Percentiles rank a stretch among this genome's conserved stretches.
Evolutionary conservation across 257 asterid genomes (phyloP).

Genomic region (Fraxinus excelsior): DNA sequence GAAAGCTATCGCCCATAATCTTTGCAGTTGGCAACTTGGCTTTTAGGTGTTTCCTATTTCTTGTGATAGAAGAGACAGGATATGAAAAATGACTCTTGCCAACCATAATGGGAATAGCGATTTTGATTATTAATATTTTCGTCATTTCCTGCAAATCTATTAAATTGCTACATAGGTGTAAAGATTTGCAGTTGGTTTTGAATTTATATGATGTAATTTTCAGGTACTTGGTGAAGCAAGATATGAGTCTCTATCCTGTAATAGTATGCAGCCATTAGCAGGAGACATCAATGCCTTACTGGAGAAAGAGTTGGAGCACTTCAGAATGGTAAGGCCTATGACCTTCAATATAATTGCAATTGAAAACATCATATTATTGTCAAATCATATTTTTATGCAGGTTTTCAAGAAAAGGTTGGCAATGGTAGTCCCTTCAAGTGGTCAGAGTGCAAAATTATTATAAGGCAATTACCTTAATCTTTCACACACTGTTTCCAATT

Average conservation of each 20-base stretch:
- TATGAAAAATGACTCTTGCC: neutral
- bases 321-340: slow-evolving; percentile 49
- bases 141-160: too few species aligned
- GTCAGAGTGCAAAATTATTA: slow-evolving; percentile 18
- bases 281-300: slow-evolving; percentile 34
- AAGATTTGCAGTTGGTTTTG: slow-evolving; percentile 5
- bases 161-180: neutral
- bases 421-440: slow-evolving; percentile 41
- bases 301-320: slow-evolving; percentile 62
- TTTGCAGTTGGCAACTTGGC: neutral
- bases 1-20: slow-evolving; percentile 3
- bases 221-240: slow-evolving; percentile 54
- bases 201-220: slow-evolving; percentile 24
- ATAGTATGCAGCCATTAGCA: slow-evolving; percentile 26
- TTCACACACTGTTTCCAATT: neutral
- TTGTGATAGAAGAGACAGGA: neutral
- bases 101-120: too few species aligned
- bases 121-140: too few species aligned
- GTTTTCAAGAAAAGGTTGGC: slow-evolving; percentile 52
- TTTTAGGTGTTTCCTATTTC: neutral
- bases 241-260: slow-evolving; percentile 20
- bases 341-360: slow-evolving; percentile 9
- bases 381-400: slow-evolving; percentile 33
- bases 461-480: slow-evolving; percentile 4
- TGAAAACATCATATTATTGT: neutral